These are phyloP conservation scores for Gnomoniopsis sp. DNA, from an alignment of 2,329 filamentous ascomycete genomes.

Conservation along the genomic window DNA sequence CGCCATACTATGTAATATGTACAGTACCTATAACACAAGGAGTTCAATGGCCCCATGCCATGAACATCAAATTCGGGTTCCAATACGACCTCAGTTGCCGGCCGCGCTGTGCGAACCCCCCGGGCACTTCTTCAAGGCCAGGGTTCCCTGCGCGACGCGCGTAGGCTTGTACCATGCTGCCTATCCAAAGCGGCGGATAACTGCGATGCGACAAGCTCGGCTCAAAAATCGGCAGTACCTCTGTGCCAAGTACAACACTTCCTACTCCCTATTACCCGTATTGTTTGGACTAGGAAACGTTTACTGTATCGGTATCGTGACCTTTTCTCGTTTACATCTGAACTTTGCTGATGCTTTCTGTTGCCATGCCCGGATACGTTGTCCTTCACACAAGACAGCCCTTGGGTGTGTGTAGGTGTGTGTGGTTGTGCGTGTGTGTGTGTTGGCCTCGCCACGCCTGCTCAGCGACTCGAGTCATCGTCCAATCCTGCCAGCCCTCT, in stretches of 20 bases:
- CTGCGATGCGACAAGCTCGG: constrained; percentile 12
- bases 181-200: constrained; percentile 1
- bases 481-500: background rate
- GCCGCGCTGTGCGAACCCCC: constrained; percentile 1
- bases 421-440: background rate
- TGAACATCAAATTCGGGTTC: background rate
- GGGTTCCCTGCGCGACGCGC: constrained; percentile 16
- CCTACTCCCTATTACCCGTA: background rate
- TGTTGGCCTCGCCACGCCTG: background rate
- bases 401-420: no score
- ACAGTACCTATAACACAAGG: background rate
- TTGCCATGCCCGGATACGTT: background rate
- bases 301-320: background rate
- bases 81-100: constrained; percentile 10
- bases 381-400: background rate
- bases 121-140: constrained; percentile 3
- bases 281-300: background rate
- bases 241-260: constrained; percentile 1
- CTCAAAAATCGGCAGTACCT: constrained; percentile 20
- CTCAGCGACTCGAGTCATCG: background rate
- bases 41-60: background rate
- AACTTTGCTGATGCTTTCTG: background rate
- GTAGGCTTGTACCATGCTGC: constrained; percentile 9
- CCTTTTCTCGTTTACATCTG: background rate
- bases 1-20: background rate